phyloP scores from a whole-genome alignment of 1,284 basidiomycete species.

The Tilletiaria anomala region DNA sequence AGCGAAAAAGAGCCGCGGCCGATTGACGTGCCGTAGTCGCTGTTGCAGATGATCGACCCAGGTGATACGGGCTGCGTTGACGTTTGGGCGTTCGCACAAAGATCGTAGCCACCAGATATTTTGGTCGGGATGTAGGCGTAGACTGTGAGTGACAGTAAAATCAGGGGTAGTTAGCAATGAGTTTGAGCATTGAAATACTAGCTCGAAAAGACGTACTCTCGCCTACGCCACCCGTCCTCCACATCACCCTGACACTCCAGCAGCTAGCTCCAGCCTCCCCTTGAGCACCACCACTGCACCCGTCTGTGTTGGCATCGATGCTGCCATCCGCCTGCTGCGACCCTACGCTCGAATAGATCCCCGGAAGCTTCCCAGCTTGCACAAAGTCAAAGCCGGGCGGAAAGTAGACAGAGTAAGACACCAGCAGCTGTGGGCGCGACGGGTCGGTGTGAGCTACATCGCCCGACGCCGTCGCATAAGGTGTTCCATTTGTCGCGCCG shows the following conservation, averaged over 20 bases:
- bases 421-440: not conserved
- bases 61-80: too few species aligned
- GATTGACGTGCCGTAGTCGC: constrained; percentile 1
- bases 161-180: too few species aligned
- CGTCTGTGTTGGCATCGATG: constrained; percentile 3
- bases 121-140: constrained; percentile 4
- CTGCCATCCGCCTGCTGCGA: not conserved
- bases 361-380: constrained; percentile 25
- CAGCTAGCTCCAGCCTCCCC: constrained; percentile 38
- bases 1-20: constrained; percentile 1
- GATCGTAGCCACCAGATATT: constrained; percentile 1
- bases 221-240: constrained; percentile 15
- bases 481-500: too few species aligned
- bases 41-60: constrained; percentile 2
- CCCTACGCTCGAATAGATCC: constrained; percentile 3
- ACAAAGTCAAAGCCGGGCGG: constrained; percentile 9
- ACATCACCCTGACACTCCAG: constrained; percentile 41
- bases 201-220: too few species aligned
- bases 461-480: too few species aligned
- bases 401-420: constrained; percentile 35
- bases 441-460: not conserved
- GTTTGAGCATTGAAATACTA: too few species aligned
- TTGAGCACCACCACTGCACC: constrained; percentile 11
- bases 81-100: not conserved
- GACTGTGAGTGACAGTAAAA: too few species aligned